Base-by-base conservation (phyloP, 768 basidiomycete species). In the Psilocybe sp. region DNA sequence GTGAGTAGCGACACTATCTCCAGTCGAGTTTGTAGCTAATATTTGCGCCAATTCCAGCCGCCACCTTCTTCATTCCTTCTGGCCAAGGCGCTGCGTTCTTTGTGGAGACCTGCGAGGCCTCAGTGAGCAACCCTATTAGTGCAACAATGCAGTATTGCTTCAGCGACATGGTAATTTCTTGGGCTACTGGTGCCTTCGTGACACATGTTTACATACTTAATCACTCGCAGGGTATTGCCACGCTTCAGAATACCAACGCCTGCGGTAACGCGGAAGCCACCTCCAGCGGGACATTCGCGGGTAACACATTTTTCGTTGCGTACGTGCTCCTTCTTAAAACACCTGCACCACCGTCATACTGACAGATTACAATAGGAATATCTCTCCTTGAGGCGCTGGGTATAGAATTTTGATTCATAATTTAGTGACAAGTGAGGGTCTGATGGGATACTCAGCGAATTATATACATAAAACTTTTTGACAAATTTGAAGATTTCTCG, bases 211-310 rank as follows among this genome's bases (percentile, higher is more conserved):
- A 31, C 28, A 12, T 18, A 1, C 23, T 28, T 28, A 7, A 28
- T 28, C 23, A 6, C 11, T 6, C 28, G 11, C 19, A 52, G 51
- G 52, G 52, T 15, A 36, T n/a, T 20, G 47, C 41, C 35, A 42
- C 52, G 4, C 35, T 40, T 3, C 42, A 53, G 31, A 33, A 44
- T 18, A 40, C 49, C 37, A 28, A 39, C 14, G 42, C 49, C 19
- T 53, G 52, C 31, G 52, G 52, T 4, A 45, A 46, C 1, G 47
- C 48, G 37, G 47, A 53, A 44, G 52, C 42, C 5, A 18, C 19
- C 9, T 53, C 47, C 14, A 40, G 34, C 34, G 52, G 52, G 1
- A 53, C 36, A 10, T 45, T 48, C 5, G 38, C 37, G 14, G 36
- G 46, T 0, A 43, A 32, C 14, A 37, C 39, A 12, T 53, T 53